Evolutionary conservation across 2,329 filamentous ascomycete genomes (phyloP), one percentile per base, ranked within the genome.

Genomic region (Claviceps humidiphila): DNA sequence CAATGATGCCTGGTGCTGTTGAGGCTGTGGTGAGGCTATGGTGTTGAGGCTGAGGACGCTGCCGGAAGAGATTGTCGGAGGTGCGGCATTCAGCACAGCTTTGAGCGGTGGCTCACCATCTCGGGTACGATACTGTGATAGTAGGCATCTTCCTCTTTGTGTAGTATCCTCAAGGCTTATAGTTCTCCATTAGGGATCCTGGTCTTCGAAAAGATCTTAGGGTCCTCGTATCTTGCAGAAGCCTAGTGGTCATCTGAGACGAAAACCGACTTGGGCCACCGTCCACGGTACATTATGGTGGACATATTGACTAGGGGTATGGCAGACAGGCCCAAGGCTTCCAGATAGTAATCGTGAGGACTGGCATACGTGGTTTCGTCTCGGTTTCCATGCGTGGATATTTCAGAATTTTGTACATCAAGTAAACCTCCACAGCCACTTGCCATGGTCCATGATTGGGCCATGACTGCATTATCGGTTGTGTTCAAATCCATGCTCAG

Each of bases 181-280:
- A 51, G 24, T 4, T 39, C n/a, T 51, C 44, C 2, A 30, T 49
- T 45, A 55, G 30, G 1, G 45, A 43, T 24, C 42, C 47, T 22
- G 42, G 43, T 34, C 30, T 34, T 34, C 8, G 30, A 34, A 34
- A 34, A 34, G 30, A 4, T 34, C 3, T 34, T 34, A 34, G 30
- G 30, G 3, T 4, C 4, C 30, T 34, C 11, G 30, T 45, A 96
- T 81, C 64, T 96, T 90, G 60, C 90, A 93, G 46, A 96, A 69
- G 37, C 87, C 86, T 45, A 95, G 69, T 0, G 84, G 84, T 1
- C 60, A 60, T 1, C 57, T 60, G 24, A 88, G 71, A 11, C 75
- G 72, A 37, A 95, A 69, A 9, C 68, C 22, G 87, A 93, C 40
- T 77, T 74, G 1, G 78, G 75, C 90, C 89, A 93, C 24, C 8